Percentiles rank a stretch among this genome's conserved stretches.
These are phyloP conservation scores for Krasilnikovozyma curviuscula DNA, from an alignment of 768 basidiomycete genomes.

Conservation along the genomic window DNA sequence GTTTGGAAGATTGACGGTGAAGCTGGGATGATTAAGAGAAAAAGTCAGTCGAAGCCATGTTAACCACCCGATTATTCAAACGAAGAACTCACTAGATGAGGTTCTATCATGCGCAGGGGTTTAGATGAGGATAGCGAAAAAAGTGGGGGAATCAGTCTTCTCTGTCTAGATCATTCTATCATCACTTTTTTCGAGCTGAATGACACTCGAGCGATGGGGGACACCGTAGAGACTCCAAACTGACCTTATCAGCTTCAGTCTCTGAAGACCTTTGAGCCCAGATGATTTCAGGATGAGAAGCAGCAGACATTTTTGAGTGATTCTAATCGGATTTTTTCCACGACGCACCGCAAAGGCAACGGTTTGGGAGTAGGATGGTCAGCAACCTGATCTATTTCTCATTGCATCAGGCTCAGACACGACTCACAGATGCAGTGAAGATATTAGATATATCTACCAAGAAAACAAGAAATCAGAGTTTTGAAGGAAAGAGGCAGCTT, in stretches of 20 bases:
- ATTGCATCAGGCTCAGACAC: no score
- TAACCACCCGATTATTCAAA: neutral
- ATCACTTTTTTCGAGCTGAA: neutral
- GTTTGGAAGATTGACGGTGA: slow-evolving; percentile 13
- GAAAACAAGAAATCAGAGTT: no score
- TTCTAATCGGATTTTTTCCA: no score
- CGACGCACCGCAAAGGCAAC: no score
- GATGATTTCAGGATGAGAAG: slow-evolving; percentile 60
- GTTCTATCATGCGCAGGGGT: slow-evolving; percentile 38
- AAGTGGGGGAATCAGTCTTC: neutral
- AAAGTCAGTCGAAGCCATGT: neutral
- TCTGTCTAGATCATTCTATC: neutral
- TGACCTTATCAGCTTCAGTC: slow-evolving; percentile 46
- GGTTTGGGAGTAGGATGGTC: no score
- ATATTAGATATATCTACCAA: no score
- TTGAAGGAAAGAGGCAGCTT: no score
- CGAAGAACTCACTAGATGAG: slow-evolving; percentile 35
- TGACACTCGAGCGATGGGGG: neutral
- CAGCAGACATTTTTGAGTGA: no score
- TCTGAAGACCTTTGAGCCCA: slow-evolving; percentile 86
- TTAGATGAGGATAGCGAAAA: neutral
- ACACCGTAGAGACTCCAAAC: no score
- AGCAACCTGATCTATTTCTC: no score
- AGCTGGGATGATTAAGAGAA: neutral
- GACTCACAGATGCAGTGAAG: no score